Conservation (phyloP, 192 early-diverging fungal genomes). For the Mortierella hygrophila region DNA sequence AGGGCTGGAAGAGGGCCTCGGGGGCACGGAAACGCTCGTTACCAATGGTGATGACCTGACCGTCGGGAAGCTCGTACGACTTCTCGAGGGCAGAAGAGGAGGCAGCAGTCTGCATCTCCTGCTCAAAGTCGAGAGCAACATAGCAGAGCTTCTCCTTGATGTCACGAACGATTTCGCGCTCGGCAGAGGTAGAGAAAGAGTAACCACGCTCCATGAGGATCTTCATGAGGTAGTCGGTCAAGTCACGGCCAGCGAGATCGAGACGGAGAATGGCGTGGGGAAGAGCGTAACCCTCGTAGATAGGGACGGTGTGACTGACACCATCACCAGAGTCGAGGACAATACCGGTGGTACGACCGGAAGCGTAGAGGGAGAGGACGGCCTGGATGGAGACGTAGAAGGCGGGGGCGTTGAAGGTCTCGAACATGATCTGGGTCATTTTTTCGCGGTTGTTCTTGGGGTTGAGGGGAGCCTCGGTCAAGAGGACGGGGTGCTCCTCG, state of each 20-base stretch:
- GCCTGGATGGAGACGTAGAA: constrained; percentile 98
- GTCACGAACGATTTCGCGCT: constrained; percentile 98
- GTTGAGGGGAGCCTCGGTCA: constrained; percentile 98
- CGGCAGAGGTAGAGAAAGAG: constrained; percentile 94
- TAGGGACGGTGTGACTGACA: constrained; percentile 97
- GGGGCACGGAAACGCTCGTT: constrained; percentile 98
- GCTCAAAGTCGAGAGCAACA: constrained; percentile 97
- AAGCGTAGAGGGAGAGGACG: constrained; percentile 96
- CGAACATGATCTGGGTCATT: constrained; percentile 99
- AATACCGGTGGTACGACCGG: constrained; percentile 98
- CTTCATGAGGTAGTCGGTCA: constrained; percentile 95
- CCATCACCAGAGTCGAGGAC: constrained; percentile 99
- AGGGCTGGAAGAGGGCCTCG: constrained; percentile 98
- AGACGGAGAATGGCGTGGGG: constrained; percentile 97
- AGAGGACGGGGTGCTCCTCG: constrained; percentile 97
- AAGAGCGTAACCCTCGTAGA: constrained; percentile 97
- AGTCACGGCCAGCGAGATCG: constrained; percentile 96
- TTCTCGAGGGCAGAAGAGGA: constrained; percentile 95
- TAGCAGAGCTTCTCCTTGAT: constrained; percentile 99
- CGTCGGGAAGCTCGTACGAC: constrained; percentile 98
- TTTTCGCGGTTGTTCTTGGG: constrained; percentile 99
- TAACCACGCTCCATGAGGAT: constrained; percentile 97
- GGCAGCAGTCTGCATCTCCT: constrained; percentile 96
- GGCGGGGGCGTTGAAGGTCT: constrained; percentile 96
- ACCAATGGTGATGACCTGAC: constrained; percentile 97